Evolutionary conservation across 176 grass and related monocot species (phyloP).

Genomic region (Ananas comosus): DNA sequence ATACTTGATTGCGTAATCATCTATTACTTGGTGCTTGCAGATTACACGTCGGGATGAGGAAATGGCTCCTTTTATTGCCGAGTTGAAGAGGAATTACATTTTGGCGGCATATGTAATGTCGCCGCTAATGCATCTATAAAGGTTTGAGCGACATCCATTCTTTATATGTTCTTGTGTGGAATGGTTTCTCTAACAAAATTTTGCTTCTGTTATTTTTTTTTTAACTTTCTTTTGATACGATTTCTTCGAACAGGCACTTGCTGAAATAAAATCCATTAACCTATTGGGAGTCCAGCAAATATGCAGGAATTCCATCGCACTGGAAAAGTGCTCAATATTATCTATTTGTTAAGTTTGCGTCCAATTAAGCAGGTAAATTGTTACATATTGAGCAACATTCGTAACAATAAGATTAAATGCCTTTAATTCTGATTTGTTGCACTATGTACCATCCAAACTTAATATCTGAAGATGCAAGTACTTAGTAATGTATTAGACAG

Average conservation of each 20-base stretch:
- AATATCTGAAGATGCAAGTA: no score
- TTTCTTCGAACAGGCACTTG: slow-evolving; percentile 50
- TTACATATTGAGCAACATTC: slow-evolving; percentile 7
- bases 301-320: slow-evolving; percentile 90
- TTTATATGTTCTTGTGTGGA: slow-evolving; percentile 14
- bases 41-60: slow-evolving; percentile 88
- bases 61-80: slow-evolving; percentile 76
- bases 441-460: no score
- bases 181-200: not conserved
- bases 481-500: no score
- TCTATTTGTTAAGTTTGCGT: slow-evolving; percentile 65
- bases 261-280: slow-evolving; percentile 94
- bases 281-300: slow-evolving; percentile 96
- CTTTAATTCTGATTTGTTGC: no score
- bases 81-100: slow-evolving; percentile 84
- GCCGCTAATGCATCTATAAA: slow-evolving; percentile 88
- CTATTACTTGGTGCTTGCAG: slow-evolving; percentile 14
- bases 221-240: slow-evolving; percentile 14
- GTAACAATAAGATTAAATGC: no score
- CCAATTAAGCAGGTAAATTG: slow-evolving; percentile 86
- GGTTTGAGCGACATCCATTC: slow-evolving; percentile 36
- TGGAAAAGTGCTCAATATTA: no score
- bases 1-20: no score
- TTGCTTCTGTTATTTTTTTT: slow-evolving; percentile 27
- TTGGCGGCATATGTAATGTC: slow-evolving; percentile 91